Evolutionary conservation across 805 yeast genomes (phyloP), one percentile per base, ranked within the genome.

Genomic region (Starmerella floricola): DNA sequence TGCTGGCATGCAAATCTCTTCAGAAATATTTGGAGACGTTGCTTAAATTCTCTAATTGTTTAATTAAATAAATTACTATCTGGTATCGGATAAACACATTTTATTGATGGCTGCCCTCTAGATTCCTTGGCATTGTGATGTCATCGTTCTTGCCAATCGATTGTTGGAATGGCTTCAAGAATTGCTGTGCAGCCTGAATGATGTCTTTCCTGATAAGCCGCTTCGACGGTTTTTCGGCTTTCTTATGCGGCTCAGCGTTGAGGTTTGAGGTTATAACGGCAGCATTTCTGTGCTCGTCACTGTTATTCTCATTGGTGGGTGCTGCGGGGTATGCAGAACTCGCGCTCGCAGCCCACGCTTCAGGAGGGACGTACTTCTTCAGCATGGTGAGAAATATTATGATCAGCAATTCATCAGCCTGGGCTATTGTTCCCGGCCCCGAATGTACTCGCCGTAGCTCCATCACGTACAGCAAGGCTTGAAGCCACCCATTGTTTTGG

Each of bases 121-220:
- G 19, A 6, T 15, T 19, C 4, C 6, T 26, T 24, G 39, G 39
- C 15, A 36, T 24, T 6, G 17, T 12, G 21, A 26, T 5, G 6
- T 43, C 41, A 15, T 52, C 57, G 11, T 36, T 30, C 24, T 47
- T 50, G 29, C 45, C n/a, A n/a, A 52, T 42, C 29, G 45, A 33
- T 15, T 44, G 29, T 18, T 44, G 44, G 21, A 46, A 33, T 11
- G 50, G 52, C 38, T 39, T 39, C 42, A 53, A 29, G 13, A 41
- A 35, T 32, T 45, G 54, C 38, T 46, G 51, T 2, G 55, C 54
- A 16, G 50, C 50, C 8, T 24, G 29, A 8, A 54, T 37, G 3
- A 53, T 46, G 31, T 54, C 57, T 23, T 46, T 48, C 16, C 56
- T 44, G 12, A 45, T 41, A 8, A 53, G 31, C 29, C 37, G 33